These are phyloP conservation scores for Acidiella bohemica DNA, from an alignment of 495 filamentous ascomycete species.

Conservation along the genomic window DNA sequence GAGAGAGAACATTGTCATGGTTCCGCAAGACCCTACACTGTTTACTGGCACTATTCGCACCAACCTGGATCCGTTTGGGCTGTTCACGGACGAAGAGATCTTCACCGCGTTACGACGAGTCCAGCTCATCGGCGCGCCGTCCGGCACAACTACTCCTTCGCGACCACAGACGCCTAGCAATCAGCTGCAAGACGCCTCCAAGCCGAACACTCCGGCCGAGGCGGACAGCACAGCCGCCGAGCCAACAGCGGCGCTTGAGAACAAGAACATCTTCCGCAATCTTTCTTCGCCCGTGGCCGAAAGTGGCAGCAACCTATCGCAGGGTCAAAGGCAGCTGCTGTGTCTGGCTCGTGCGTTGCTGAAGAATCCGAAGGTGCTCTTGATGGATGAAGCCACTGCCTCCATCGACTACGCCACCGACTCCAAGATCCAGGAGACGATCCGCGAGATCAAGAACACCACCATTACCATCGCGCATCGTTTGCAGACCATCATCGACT, in stretches of 20 bases:
- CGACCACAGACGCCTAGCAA: constrained; percentile 20
- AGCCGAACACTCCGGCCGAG: constrained; percentile 24
- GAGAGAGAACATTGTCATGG: constrained; percentile 88
- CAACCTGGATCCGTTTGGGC: constrained; percentile 86
- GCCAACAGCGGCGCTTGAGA: constrained; percentile 32
- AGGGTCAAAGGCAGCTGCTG: constrained; percentile 89
- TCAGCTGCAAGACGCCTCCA: constrained; percentile 31
- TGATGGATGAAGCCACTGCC: constrained; percentile 99
- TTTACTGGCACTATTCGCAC: constrained; percentile 91
- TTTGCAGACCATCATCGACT: constrained; percentile 90
- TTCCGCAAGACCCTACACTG: constrained; percentile 94
- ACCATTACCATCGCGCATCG: constrained; percentile 99
- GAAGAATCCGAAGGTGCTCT: constrained; percentile 76
- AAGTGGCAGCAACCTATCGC: constrained; percentile 89
- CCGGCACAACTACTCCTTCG: constrained; percentile 34
- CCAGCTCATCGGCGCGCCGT: constrained; percentile 61
- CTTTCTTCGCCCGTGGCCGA: constrained; percentile 75
- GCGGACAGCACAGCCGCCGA: not conserved
- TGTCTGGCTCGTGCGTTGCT: constrained; percentile 91
- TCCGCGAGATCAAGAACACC: constrained; percentile 68
- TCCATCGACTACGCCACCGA: constrained; percentile 97
- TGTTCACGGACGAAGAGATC: constrained; percentile 86
- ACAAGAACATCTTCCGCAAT: constrained; percentile 91
- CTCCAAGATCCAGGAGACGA: constrained; percentile 86
- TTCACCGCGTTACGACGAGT: constrained; percentile 81